Conservation (phyloP, 2,329 filamentous ascomycete species). For the Zasmidium angulare region DNA sequence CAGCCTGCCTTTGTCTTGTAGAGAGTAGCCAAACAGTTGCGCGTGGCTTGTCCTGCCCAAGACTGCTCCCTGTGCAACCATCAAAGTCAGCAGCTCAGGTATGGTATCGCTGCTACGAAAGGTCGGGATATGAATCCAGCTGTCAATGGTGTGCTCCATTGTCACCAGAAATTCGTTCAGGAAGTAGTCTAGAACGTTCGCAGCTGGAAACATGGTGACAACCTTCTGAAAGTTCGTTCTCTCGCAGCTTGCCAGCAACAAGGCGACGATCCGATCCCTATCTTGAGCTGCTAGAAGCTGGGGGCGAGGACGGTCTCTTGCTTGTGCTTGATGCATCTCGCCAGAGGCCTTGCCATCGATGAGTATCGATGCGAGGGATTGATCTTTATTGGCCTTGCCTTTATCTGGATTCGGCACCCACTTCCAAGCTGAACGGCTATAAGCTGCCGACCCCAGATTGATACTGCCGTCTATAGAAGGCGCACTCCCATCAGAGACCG, state of each 20-base stretch:
- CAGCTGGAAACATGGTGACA: constrained; percentile 17
- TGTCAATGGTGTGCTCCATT: constrained; percentile 25
- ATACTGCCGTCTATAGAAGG: constrained; percentile 23
- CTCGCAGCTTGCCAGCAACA: constrained; percentile 19
- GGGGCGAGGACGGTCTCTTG: constrained; percentile 9
- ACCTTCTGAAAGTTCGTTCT: constrained; percentile 22
- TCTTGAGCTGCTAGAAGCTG: constrained; percentile 14
- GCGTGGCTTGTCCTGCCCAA: constrained; percentile 21
- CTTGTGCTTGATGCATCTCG: constrained; percentile 6
- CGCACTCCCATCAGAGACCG: constrained; percentile 11
- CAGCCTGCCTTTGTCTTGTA: constrained; percentile 19
- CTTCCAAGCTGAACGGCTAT: constrained; percentile 21
- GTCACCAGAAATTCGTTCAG: constrained; percentile 19
- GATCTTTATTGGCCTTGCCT: constrained; percentile 13
- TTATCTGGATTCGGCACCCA: constrained; percentile 20
- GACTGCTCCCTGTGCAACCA: constrained; percentile 20
- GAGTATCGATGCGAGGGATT: constrained; percentile 15
- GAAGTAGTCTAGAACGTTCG: constrained; percentile 20
- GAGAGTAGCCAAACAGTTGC: constrained; percentile 21
- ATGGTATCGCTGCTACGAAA: constrained; percentile 14
- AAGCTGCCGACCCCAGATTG: constrained; percentile 20
- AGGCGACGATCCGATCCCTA: constrained; percentile 21
- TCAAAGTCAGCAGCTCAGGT: constrained; percentile 19
- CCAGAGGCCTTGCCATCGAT: constrained; percentile 17
- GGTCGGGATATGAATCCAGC: constrained; percentile 22